Evolutionary conservation across 2,329 filamentous ascomycete genomes (phyloP), one percentile per base, ranked within the genome.

Genomic region (Triangularia setosa): DNA sequence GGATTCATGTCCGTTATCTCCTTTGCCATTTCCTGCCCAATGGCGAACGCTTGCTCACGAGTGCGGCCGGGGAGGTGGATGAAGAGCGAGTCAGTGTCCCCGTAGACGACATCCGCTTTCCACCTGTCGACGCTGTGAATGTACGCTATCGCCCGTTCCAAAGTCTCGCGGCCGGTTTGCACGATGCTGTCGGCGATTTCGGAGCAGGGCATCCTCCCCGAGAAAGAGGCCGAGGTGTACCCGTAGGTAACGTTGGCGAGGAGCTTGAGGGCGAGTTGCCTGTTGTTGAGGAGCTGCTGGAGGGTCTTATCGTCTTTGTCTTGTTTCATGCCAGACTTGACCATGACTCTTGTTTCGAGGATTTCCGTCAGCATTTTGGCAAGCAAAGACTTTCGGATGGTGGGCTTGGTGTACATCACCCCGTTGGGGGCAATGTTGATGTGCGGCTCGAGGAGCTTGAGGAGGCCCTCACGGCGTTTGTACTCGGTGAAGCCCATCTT

Each of bases 191-290:
- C 95, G 7, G 95, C 95, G 68, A 99, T 97, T 76, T 99, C 95
- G 1, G 93, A 92, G 75, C 95, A 99, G 0, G 95, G 95, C 95
- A 99, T 98, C 24, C 95, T 87, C 0, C 95, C 95, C 0, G 94
- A 98, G 76, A 97, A 99, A 0, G 92, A 96, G 0, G 95, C 95
- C 2, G 95, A 98, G 0, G 95, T 95, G 77, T 99, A 99, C 11
- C 95, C 95, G 73, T 99, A 99, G 0, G 95, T 99, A 69, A 99
- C 95, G 71, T 99, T 99, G n/a, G 95, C 95, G 44, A 99, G 91
- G 6, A 99, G 83, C 74, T 99, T 99, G 25, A 99, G 83, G 0
- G 95, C 95, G 3, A 99, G 81, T 72, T 99, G 95, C 72, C 95
- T 84, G 75, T 97, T 97, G 79, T 99, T 96, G 18, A 98, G 81